Evolutionary conservation across 805 yeast species (phyloP).

Genomic region (Peterozyma toletana): DNA sequence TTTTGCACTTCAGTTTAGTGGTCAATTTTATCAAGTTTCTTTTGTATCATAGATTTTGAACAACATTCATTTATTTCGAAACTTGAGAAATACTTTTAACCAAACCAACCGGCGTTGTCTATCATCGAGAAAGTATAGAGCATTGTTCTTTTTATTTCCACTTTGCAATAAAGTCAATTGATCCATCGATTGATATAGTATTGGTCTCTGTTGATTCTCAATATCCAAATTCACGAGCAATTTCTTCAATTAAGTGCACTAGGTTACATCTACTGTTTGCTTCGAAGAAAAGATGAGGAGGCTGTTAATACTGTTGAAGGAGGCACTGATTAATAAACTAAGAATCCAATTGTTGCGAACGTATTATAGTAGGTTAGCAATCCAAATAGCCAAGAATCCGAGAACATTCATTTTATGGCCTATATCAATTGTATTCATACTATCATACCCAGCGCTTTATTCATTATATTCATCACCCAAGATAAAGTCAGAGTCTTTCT

Average conservation of each 20-base stretch:
- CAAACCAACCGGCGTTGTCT: too few relatives aligned
- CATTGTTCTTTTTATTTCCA: too few relatives aligned
- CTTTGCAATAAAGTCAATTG: too few relatives aligned
- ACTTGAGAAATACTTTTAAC: too few relatives aligned
- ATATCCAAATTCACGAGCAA: not conserved
- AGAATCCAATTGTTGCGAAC: not conserved
- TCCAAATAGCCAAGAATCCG: constrained; percentile 28
- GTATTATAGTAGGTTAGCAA: constrained; percentile 16
- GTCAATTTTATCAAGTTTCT: too few relatives aligned
- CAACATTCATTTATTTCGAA: too few relatives aligned
- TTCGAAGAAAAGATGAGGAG: constrained; percentile 1
- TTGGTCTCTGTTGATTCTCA: not conserved
- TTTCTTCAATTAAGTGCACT: too few relatives aligned
- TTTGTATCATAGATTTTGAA: too few relatives aligned
- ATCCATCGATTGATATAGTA: not conserved
- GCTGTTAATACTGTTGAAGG: not conserved
- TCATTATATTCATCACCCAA: constrained; percentile 22
- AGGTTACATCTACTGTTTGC: too few relatives aligned
- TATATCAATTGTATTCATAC: constrained; percentile 33
- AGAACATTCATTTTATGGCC: constrained; percentile 41
- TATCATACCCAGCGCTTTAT: constrained; percentile 43
- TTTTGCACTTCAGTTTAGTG: too few relatives aligned
- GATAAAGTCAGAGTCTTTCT: constrained; percentile 6
- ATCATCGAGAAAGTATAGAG: too few relatives aligned
- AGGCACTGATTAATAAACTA: not conserved